Base-by-base conservation (phyloP, 352 stramenopile species). In the Globisporangium acanthophoron region DNA sequence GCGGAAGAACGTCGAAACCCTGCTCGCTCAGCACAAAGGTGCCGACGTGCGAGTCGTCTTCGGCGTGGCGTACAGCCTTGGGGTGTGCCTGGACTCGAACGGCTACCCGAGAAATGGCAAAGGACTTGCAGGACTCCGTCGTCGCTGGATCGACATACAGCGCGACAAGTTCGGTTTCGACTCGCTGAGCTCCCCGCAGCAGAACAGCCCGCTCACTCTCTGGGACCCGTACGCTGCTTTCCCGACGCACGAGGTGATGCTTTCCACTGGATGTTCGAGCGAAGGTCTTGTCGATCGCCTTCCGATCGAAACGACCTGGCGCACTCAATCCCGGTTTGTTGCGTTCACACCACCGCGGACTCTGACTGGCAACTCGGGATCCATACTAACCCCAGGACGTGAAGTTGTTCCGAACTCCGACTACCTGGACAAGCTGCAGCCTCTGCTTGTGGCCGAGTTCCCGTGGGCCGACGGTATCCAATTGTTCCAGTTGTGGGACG, bases 211-310 rank as follows among this genome's bases (percentile, higher is more conserved):
- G 33, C 71, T 76, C 54, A 69, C 67, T 44, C 56, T 88, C 3
- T 90, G 78, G 80, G 55, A 74, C 9, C 80, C 80, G 0, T 70
- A 68, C 44, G 60, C 59, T 3, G 60, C 86, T 35, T 80, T 85
- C 53, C 76, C 78, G 20, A 68, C 70, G 3, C 59, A 81, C 59
- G 58, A 61, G 37, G 63, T 74, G 3, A 62, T 73, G 11, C 29
- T 85, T 15, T 57, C 45, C 15, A 27, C 68, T 21, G 47, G 33
- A 1, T 40, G 40, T 1, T 12, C 29, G 33, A 18, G 8, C 0
- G 18, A n/a, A 31, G 13, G 29, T 5, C 29, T 65, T n/a, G 41
- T 40, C 11, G 16, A 45, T 45, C 43, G 29, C 16, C 43, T 64
- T 13, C 56, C 56, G 5, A 24, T 39, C 31, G 56, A 51, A 31